A percentile compares a stretch with the other conserved stretches of the same genome.
Conservation (phyloP, 768 basidiomycete genomes). For the Russula abietina region DNA sequence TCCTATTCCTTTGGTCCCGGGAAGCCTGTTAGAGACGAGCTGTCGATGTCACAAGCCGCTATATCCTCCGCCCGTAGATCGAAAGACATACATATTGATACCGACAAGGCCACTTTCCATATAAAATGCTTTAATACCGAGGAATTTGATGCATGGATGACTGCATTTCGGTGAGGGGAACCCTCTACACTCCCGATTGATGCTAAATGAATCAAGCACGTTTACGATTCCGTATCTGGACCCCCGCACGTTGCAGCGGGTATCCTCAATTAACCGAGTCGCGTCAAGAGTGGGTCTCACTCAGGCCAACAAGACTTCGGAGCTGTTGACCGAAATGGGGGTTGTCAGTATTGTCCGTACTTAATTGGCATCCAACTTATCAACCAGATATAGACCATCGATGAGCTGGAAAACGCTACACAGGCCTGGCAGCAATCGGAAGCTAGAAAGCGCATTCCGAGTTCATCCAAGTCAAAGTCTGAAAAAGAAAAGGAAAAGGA, state of each 20-base stretch:
- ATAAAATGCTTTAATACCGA: constrained; percentile 66
- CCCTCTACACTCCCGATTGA: background rate
- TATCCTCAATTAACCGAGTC: constrained; percentile 34
- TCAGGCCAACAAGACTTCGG: constrained; percentile 45
- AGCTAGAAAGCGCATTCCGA: constrained; percentile 32
- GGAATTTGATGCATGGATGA: constrained; percentile 73
- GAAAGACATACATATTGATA: constrained; percentile 78
- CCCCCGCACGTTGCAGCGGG: constrained; percentile 35
- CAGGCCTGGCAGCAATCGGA: constrained; percentile 38
- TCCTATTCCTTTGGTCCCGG: constrained; percentile 71
- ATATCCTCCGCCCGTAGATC: constrained; percentile 68
- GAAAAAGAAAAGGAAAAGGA: constrained; percentile 50
- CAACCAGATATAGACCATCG: constrained; percentile 46
- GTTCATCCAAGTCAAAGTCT: constrained; percentile 32
- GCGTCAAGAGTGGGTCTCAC: constrained; percentile 35
- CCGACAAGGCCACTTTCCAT: constrained; percentile 71
- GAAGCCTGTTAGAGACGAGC: constrained; percentile 63
- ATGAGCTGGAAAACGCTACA: constrained; percentile 53
- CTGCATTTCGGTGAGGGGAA: constrained; percentile 54
- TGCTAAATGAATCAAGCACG: constrained; percentile 40
- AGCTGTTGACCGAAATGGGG: constrained; percentile 62
- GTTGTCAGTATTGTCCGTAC: constrained; percentile 38
- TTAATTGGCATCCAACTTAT: background rate
- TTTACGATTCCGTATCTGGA: constrained; percentile 45
- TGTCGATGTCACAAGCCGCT: constrained; percentile 60